These are phyloP conservation scores for Botrytis deweyae DNA, from an alignment of 2,329 filamentous ascomycete genomes.

Conservation along the genomic window DNA sequence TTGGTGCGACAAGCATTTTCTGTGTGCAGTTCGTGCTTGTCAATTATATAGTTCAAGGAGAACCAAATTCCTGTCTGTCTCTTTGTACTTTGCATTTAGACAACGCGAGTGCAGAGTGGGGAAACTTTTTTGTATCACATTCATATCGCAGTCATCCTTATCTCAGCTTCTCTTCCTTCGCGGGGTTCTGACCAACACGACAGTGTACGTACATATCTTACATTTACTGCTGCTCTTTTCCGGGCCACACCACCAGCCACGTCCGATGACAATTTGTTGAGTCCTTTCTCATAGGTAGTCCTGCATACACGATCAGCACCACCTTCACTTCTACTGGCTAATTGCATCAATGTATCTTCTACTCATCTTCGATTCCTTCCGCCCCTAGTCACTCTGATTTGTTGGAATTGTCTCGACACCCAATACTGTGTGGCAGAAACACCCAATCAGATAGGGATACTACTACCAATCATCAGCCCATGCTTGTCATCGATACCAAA, in stretches of 20 bases:
- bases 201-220: neutral
- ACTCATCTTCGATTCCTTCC: conserved; percentile 9
- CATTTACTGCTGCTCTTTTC: conserved; percentile 9
- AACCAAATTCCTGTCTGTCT: neutral
- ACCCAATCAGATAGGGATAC: conserved; percentile 5
- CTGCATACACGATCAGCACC: conserved; percentile 18
- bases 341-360: conserved; percentile 3
- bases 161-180: conserved; percentile 1
- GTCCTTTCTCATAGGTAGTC: neutral
- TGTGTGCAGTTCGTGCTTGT: neutral
- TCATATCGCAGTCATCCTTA: conserved; percentile 5
- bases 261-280: conserved; percentile 1
- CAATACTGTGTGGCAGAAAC: neutral
- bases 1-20: neutral
- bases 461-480: neutral
- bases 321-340: conserved; percentile 13
- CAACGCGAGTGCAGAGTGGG: neutral
- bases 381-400: conserved; percentile 8
- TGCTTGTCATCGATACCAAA: conserved; percentile 14
- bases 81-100: neutral
- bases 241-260: conserved; percentile 16
- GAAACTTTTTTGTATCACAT: neutral
- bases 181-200: neutral
- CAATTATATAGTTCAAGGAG: neutral
- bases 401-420: neutral